Conservation (phyloP, 495 filamentous ascomycete genomes). For the Parmelia sp. region DNA sequence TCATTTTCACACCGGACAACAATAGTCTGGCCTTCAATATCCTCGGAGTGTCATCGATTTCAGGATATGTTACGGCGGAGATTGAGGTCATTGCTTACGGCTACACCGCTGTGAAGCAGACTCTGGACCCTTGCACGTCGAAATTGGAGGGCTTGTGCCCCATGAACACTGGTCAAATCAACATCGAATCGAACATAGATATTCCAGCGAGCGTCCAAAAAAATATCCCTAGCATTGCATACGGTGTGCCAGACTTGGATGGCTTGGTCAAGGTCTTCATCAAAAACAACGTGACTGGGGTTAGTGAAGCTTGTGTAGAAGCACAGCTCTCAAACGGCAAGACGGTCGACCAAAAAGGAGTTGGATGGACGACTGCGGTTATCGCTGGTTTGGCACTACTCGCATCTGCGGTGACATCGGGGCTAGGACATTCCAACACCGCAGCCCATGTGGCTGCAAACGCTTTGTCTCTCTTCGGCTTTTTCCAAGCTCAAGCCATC, state of each 20-base stretch:
- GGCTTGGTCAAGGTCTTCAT: slow-evolving; percentile 77
- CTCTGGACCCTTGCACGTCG: slow-evolving; percentile 68
- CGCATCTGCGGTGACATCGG: slow-evolving; percentile 74
- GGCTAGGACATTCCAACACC: slow-evolving; percentile 87
- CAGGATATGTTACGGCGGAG: slow-evolving; percentile 76
- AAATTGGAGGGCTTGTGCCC: slow-evolving; percentile 77
- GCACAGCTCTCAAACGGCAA: slow-evolving; percentile 87
- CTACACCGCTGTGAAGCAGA: slow-evolving; percentile 55
- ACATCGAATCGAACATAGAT: slow-evolving; percentile 56
- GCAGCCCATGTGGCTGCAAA: slow-evolving; percentile 94
- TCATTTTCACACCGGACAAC: slow-evolving; percentile 72
- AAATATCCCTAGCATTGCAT: slow-evolving; percentile 75
- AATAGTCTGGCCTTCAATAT: slow-evolving; percentile 66
- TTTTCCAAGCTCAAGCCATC: slow-evolving; percentile 96
- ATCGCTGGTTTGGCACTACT: slow-evolving; percentile 79
- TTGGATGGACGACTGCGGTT: slow-evolving; percentile 83
- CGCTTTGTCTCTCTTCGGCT: slow-evolving; percentile 85
- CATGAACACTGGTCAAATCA: slow-evolving; percentile 81
- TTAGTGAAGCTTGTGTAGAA: slow-evolving; percentile 79
- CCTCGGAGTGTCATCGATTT: slow-evolving; percentile 75
- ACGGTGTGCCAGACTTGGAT: slow-evolving; percentile 87
- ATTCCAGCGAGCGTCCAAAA: slow-evolving; percentile 51
- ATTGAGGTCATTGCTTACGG: slow-evolving; percentile 77
- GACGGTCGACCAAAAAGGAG: slow-evolving; percentile 81
- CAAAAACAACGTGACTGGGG: slow-evolving; percentile 53